phyloP scores from a whole-genome alignment of 805 yeast genomes.

The Kodamaea hsintzibuensis region DNA sequence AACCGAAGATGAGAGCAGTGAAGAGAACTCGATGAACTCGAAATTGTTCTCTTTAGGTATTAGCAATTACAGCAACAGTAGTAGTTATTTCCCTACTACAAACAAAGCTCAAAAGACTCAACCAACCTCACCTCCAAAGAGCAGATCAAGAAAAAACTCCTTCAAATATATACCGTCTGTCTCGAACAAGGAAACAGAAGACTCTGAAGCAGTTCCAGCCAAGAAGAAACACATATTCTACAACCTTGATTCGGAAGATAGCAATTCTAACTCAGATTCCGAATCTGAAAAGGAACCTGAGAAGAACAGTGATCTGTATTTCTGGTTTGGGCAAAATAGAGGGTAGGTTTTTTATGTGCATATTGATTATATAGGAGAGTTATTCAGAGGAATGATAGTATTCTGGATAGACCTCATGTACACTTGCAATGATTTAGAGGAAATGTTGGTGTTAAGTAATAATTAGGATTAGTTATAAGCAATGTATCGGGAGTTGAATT shows the following conservation, averaged over 20 bases:
- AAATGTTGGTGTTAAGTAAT: too few relatives aligned
- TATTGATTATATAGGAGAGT: not conserved
- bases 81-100: slow-evolving; percentile 1
- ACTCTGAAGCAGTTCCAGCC: slow-evolving; percentile 7
- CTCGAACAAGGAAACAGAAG: slow-evolving; percentile 13
- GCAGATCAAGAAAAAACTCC: slow-evolving; percentile 27
- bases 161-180: slow-evolving; percentile 34
- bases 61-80: slow-evolving; percentile 6
- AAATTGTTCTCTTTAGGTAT: slow-evolving; percentile 19
- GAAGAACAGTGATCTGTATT: slow-evolving; percentile 21
- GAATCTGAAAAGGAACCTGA: slow-evolving; percentile 16
- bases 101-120: slow-evolving; percentile 5
- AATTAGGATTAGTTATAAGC: too few relatives aligned
- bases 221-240: slow-evolving; percentile 30
- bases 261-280: slow-evolving; percentile 10
- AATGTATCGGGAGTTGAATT: too few relatives aligned
- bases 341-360: slow-evolving; percentile 7
- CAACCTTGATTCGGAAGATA: slow-evolving; percentile 25
- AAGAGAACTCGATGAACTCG: slow-evolving; percentile 11
- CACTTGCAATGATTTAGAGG: too few relatives aligned
- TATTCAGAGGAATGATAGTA: not conserved
- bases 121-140: slow-evolving; percentile 5
- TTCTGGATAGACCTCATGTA: too few relatives aligned
- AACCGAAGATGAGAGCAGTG: slow-evolving; percentile 20
- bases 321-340: slow-evolving; percentile 43